Base-by-base conservation (phyloP, 2,329 filamentous ascomycete species). In the Claviceps spartinae region DNA sequence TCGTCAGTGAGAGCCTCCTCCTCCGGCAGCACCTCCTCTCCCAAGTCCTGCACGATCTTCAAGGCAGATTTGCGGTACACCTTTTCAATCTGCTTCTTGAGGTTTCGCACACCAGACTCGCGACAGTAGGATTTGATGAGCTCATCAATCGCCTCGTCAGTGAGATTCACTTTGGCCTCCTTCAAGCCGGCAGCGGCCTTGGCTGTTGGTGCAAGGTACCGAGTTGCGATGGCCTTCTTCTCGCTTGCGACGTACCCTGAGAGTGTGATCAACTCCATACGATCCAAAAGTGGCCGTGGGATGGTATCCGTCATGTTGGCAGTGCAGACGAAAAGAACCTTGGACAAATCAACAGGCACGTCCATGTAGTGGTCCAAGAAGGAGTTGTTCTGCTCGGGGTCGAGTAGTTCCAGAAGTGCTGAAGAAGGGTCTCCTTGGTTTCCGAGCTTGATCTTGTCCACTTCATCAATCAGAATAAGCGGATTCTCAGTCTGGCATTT, bases 31-130 rank as follows among this genome's bases (percentile, higher is more conserved):
- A 77, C 86, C 5, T 88, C 84, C 63, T 96, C 90, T 48, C 91
- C 91, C 14, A 97, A 77, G 56, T 97, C 90, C 65, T 91, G 86
- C 13, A 98, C 91, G 59, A 98, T 98, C 71, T 96, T 97, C 56
- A 98, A 76, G 0, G 93, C 94, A 14, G 91, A 89, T 70, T 98
- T 98, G 54, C 93, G 83, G 70, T 96, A 98, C 3, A 98, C 88
- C 73, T 98, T 98, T 68, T 98, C 93, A 56, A 98, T 98, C 67
- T 97, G 91, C 74, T 98, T 97, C 79, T 98, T 98, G 55, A 98
- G 73, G 64, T 98, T 98, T 58, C 93, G 85, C 8, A 98, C 94
- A 61, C 93, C 93, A 44, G 89, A 95, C 70, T 98, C 93, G 44
- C 93, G 86, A 71, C 90, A 96, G 72, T 98, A 98, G 24, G 88